Conservation (phyloP, 2,329 filamentous ascomycete genomes). For the Camillea tinctor region DNA sequence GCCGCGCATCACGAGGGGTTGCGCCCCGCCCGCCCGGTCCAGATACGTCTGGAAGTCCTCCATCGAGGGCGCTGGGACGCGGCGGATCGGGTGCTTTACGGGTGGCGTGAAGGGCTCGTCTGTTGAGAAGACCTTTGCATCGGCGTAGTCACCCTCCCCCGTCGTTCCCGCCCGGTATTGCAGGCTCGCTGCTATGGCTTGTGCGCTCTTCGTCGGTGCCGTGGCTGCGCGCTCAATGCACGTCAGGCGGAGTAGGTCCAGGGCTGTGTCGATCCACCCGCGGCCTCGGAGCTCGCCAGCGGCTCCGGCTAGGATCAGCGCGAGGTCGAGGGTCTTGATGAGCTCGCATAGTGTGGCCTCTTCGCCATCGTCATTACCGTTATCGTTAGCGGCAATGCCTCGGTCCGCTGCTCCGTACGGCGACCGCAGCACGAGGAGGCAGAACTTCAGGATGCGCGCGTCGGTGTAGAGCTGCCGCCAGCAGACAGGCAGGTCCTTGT, state of each 20-base stretch:
- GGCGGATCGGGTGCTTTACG: conserved; percentile 41
- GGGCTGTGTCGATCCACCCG: conserved; percentile 49
- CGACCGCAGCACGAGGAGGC: conserved; percentile 31
- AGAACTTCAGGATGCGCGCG: conserved; percentile 63
- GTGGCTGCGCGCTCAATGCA: conserved; percentile 3
- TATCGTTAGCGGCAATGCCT: conserved; percentile 10
- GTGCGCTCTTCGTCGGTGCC: conserved; percentile 18
- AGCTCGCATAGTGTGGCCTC: conserved; percentile 48
- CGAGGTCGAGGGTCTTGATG: conserved; percentile 69
- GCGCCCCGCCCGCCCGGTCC: conserved; percentile 42
- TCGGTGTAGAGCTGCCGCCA: conserved; percentile 75
- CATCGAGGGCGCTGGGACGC: conserved; percentile 49
- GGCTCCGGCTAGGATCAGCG: conserved; percentile 72
- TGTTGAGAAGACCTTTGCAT: conserved; percentile 30
- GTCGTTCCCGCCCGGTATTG: not conserved
- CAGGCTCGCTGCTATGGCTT: conserved; percentile 1
- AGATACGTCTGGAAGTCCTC: conserved; percentile 63
- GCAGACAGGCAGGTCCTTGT: conserved; percentile 61
- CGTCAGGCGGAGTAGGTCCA: conserved; percentile 40
- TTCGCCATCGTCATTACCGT: conserved; percentile 3
- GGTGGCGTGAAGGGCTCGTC: conserved; percentile 43
- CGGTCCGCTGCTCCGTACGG: conserved; percentile 4
- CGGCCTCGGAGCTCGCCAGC: conserved; percentile 50
- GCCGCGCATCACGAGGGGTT: conserved; percentile 69
- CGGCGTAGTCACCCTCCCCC: not conserved